Conservation (phyloP, 805 yeast species). For the Zygoascus ofunaensis region DNA sequence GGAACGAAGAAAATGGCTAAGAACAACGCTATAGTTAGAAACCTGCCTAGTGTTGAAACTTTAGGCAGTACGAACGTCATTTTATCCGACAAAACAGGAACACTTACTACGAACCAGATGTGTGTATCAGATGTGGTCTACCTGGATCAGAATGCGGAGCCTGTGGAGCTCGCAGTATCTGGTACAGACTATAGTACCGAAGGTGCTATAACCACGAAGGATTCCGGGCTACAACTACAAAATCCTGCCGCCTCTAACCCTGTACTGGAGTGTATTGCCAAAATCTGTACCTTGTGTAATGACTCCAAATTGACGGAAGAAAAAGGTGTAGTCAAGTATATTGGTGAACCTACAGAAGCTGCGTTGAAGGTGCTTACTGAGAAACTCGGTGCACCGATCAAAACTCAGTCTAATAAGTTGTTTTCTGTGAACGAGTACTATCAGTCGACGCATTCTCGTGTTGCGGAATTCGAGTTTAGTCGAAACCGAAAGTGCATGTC, state of each 20-base stretch:
- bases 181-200: slow-evolving; percentile 31
- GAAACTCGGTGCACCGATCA: slow-evolving; percentile 25
- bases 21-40: slow-evolving; percentile 83
- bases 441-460: slow-evolving; percentile 11
- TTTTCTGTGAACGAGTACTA: slow-evolving; percentile 10
- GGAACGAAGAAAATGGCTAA: slow-evolving; percentile 95
- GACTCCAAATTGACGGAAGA: slow-evolving; percentile 27
- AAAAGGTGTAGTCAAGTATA: slow-evolving; percentile 22
- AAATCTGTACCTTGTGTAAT: slow-evolving; percentile 36
- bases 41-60: slow-evolving; percentile 30
- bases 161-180: slow-evolving; percentile 32
- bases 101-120: slow-evolving; percentile 33
- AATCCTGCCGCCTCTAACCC: slow-evolving; percentile 6
- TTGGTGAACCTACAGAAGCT: slow-evolving; percentile 51
- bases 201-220: slow-evolving; percentile 20
- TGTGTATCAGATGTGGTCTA: slow-evolving; percentile 26
- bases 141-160: slow-evolving; percentile 26
- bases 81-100: slow-evolving; percentile 19
- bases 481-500: slow-evolving; percentile 47
- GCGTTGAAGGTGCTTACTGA: slow-evolving; percentile 37
- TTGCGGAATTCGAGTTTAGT: slow-evolving; percentile 39
- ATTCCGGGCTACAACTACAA: slow-evolving; percentile 19
- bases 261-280: slow-evolving; percentile 25
- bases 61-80: slow-evolving; percentile 35
- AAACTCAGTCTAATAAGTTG: slow-evolving; percentile 6